Evolutionary conservation across 805 yeast species (phyloP), one percentile per base, ranked within the genome.

Genomic region (Isabelozyma heimii): DNA sequence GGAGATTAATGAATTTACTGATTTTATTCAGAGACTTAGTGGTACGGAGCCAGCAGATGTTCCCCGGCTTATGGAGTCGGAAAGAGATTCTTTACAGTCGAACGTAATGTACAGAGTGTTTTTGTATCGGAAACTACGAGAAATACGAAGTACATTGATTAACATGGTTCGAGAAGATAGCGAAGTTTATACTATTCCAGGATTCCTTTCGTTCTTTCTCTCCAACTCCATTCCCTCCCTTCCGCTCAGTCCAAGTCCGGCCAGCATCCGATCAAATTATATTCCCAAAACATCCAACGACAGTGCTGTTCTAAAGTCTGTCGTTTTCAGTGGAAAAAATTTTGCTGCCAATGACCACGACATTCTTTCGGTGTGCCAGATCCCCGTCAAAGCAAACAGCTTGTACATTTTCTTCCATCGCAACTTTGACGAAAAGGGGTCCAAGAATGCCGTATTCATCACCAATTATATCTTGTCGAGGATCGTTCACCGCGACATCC

Each of bases 1-100:
- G 8, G 37, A 49, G 3, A 37, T 50, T 30, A 26, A 16, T 4
- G 47, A 44, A 9, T 51, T 54, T 24, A 30, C 45, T 13, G 24
- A 37, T 16, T 40, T 49, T 27, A 8, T 24, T 13, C 26, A 43
- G 8, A 35, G 38, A n/a, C 26, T 50, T 5, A 24, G 37, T 3
- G 20, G 17, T 16, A 40, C 44, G 14, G 44, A 44, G 24, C 26
- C 42, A 13, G 28, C 35, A 5, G 43, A 42, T 8, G 16, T 20
- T 2, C 43, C 47, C 28, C 10, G 4, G 7, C 12, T 37, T 14
- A 37, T 37, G 20, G 20, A 37, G 10, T 16, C 16, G 10, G 20
- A 37, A n/a, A 10, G 14, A 9, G 8, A 37, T 5, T 8, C 6
- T 5, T 14, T 37, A 10, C 20, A 37, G 10, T 8, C 20, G 5